Evolutionary conservation across 768 basidiomycete genomes (phyloP), one percentile per base, ranked within the genome.

Genomic region (Phylloporus sp.): DNA sequence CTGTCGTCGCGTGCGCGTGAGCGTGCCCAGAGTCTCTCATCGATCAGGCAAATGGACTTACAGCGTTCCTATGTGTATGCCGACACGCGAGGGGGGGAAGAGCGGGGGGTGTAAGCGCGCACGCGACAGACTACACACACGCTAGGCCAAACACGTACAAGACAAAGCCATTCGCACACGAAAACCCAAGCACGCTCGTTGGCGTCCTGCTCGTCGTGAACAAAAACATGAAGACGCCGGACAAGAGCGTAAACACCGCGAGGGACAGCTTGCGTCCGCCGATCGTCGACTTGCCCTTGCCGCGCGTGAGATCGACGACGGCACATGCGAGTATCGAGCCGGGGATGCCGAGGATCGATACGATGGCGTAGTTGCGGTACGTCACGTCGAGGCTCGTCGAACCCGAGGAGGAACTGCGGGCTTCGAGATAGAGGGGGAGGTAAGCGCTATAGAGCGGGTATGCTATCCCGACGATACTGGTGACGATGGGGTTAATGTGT

Each of bases 381-480:
- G 73, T 74, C 6, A 35, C 46, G 42, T 53, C 49, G 0, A 69
- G 53, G 28, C 50, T 57, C 10, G 60, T 44, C 5, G 61, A 13
- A 9, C 54, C 50, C 9, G 58, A 53, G 33, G 57, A 34, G 0
- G 66, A 52, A 44, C 68, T 60, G 24, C 65, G 70, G 14, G 65
- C 60, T 26, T 57, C 61, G 18, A 78, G 70, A 52, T 77, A 77
- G 1, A 75, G 60, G 4, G 79, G 73, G 20, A 81, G 65, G 63
- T 79, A 81, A 4, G 67, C 59, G 45, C 69, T 78, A 64, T 73
- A 78, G 3, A 80, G 65, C 6, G 79, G 79, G 53, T 75, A 80
- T 7, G 75, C 77, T 2, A 79, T 69, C 8, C 78, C 79, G 39
- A 78, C 73, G 22, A 75, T 53, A 27, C 69, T 75, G 64, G 24